phyloP scores from a whole-genome alignment of 768 basidiomycete species.

The Suillus fuscotomentosus region DNA sequence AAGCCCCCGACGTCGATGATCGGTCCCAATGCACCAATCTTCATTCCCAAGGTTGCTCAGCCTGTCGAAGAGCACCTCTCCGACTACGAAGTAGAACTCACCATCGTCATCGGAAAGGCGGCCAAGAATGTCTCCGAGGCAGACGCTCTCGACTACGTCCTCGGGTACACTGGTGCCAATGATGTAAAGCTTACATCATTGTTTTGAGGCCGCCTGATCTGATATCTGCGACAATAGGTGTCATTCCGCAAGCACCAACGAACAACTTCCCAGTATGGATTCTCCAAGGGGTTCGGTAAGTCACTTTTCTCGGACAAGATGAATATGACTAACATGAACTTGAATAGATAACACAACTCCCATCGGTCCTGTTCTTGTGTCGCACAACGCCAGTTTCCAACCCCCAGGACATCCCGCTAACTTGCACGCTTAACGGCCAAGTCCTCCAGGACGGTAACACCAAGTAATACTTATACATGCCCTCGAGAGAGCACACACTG shows the following conservation, averaged over 20 bases:
- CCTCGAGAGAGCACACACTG: not conserved
- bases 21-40: slow-evolving; percentile 64
- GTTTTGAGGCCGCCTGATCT: not conserved
- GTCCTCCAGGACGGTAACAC: slow-evolving; percentile 76
- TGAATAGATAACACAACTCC: slow-evolving; percentile 46
- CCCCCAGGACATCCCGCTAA: slow-evolving; percentile 63
- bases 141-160: slow-evolving; percentile 82
- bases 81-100: slow-evolving; percentile 82
- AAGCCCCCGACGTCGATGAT: slow-evolving; percentile 72
- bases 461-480: slow-evolving; percentile 38
- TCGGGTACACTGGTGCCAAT: slow-evolving; percentile 80
- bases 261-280: slow-evolving; percentile 81
- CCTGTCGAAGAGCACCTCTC: slow-evolving; percentile 69
- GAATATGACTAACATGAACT: not conserved
- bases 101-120: slow-evolving; percentile 79
- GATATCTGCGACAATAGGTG: slow-evolving; percentile 38
- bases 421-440: slow-evolving; percentile 63
- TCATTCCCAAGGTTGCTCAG: slow-evolving; percentile 66
- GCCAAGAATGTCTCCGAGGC: slow-evolving; percentile 78
- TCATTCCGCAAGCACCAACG: slow-evolving; percentile 85
- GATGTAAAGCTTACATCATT: slow-evolving; percentile 46
- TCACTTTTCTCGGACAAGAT: not conserved
- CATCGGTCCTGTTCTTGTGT: slow-evolving; percentile 79
- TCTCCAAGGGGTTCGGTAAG: slow-evolving; percentile 84
- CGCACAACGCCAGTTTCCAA: slow-evolving; percentile 60